Evolutionary conservation across 257 asterid genomes (phyloP).

Genomic region (Nicotiana noctiflora): DNA sequence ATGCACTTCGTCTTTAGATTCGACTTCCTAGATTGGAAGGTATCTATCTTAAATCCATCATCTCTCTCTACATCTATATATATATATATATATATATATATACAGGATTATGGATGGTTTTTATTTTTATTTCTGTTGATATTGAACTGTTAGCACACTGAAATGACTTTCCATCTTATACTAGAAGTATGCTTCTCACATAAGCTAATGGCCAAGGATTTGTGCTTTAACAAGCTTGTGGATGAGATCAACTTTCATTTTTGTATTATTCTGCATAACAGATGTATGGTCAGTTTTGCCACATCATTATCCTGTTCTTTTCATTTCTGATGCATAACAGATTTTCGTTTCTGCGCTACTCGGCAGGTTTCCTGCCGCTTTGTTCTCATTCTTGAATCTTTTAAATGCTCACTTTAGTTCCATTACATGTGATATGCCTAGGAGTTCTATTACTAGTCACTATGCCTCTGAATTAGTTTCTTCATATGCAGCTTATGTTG

Average conservation of each 20-base stretch:
- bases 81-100: too few relatives aligned
- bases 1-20: conserved; percentile 74
- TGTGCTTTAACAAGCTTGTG: not conserved
- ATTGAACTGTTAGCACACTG: not conserved
- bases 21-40: conserved; percentile 92
- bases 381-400: not conserved
- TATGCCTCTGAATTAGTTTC: not conserved
- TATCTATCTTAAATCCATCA: conserved; percentile 13
- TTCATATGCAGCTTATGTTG: conserved; percentile 63
- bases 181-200: not conserved
- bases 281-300: conserved; percentile 2
- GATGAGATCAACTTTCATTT: not conserved
- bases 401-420: not conserved
- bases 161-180: not conserved
- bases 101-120: not conserved
- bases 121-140: not conserved
- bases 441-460: not conserved
- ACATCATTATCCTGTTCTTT: not conserved
- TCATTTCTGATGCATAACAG: not conserved
- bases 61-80: too few relatives aligned
- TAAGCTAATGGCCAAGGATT: conserved; percentile 2
- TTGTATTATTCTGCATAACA: not conserved
- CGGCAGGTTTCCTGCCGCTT: not conserved
- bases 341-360: not conserved
- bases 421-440: too few relatives aligned